Evolutionary conservation across 176 grass and related monocot genomes (phyloP).

Genomic region (Oryza meridionalis): DNA sequence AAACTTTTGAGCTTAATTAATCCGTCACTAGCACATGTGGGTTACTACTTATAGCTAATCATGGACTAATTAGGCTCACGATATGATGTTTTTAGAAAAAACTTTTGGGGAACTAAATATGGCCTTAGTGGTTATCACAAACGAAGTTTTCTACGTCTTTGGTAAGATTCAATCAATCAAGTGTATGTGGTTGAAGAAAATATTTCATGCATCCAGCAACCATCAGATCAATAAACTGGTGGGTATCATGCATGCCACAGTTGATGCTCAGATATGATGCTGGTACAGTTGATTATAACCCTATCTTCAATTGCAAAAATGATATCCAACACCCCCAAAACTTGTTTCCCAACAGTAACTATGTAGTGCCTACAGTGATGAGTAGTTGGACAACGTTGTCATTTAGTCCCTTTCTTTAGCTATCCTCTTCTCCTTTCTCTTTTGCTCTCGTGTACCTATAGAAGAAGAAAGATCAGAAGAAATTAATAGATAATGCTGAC

Average conservation of each 20-base stretch:
- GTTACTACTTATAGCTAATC: too few relatives aligned
- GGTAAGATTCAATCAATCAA: too few relatives aligned
- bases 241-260: not conserved
- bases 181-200: not conserved
- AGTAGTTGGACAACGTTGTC: not conserved
- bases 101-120: too few relatives aligned
- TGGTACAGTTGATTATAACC: not conserved
- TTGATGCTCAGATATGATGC: not conserved
- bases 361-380: not conserved
- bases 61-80: too few relatives aligned
- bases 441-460: constrained; percentile 68
- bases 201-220: not conserved
- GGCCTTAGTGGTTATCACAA: not conserved
- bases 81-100: too few relatives aligned
- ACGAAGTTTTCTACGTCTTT: not conserved
- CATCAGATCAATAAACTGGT: not conserved
- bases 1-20: too few relatives aligned
- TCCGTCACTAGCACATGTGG: too few relatives aligned
- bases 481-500: not conserved
- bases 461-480: not conserved
- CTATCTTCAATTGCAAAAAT: constrained; percentile 1
- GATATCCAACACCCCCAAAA: not conserved
- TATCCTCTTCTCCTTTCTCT: constrained; percentile 64
- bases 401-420: constrained; percentile 54
- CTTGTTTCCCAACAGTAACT: not conserved